These are phyloP conservation scores for Physcomitrium patens DNA, from an alignment of 225 moss, liverwort and hornwort species.

Conservation along the genomic window DNA sequence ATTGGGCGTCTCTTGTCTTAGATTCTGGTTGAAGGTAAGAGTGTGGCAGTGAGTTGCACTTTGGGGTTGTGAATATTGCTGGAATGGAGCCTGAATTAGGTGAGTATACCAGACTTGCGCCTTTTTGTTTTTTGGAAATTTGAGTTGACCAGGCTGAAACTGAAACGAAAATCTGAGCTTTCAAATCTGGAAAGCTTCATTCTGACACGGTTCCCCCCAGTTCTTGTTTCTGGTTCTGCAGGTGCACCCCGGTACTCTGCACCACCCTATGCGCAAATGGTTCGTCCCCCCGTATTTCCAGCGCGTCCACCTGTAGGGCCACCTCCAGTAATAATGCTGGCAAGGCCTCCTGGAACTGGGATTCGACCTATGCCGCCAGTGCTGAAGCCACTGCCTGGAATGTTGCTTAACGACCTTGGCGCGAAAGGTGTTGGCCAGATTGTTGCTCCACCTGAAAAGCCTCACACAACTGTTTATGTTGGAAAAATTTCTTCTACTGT, in stretches of 20 bases:
- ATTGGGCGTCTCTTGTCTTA: constrained; percentile 48
- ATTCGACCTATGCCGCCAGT: constrained; percentile 87
- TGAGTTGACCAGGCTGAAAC: constrained; percentile 6
- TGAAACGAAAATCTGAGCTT: constrained; percentile 12
- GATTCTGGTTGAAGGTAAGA: constrained; percentile 42
- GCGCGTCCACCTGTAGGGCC: constrained; percentile 88
- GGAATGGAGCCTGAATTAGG: constrained; percentile 55
- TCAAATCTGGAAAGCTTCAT: constrained; percentile 16
- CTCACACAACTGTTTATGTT: constrained; percentile 96
- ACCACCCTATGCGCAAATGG: constrained; percentile 74
- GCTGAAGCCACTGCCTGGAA: constrained; percentile 85
- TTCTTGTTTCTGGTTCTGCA: constrained; percentile 92
- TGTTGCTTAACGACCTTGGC: constrained; percentile 79
- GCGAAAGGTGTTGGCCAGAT: constrained; percentile 88
- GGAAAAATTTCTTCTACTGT: constrained; percentile 93
- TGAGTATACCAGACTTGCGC: constrained; percentile 38
- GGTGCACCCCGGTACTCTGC: constrained; percentile 85
- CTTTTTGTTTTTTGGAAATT: constrained; percentile 27
- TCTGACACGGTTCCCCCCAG: constrained; percentile 72
- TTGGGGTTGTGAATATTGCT: constrained; percentile 46
- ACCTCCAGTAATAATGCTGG: constrained; percentile 78
- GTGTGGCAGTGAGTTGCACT: constrained; percentile 44
- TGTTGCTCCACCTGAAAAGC: constrained; percentile 77
- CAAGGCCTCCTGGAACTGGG: constrained; percentile 78
- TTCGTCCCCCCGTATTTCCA: constrained; percentile 72